Conservation (phyloP, 176 grass and related monocot species). For the Eremochloa ophiuroides region DNA sequence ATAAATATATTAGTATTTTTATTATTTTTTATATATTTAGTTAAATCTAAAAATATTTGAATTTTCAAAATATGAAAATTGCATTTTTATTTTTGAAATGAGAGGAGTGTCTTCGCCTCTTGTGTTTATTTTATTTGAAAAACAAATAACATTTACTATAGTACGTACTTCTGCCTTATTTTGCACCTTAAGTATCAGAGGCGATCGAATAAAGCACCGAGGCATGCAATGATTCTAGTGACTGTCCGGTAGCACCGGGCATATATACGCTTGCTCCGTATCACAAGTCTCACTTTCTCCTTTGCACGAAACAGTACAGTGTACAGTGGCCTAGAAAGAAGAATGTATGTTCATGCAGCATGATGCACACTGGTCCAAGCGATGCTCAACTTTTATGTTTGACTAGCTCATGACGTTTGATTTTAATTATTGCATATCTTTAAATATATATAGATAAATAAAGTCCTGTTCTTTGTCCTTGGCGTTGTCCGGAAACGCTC, state of each 20-base stretch:
- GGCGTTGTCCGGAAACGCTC: neutral
- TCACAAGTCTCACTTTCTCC: neutral
- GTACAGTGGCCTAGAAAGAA: neutral
- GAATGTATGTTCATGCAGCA: neutral
- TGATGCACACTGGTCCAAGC: neutral
- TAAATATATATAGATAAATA: neutral
- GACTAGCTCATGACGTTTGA: constrained; percentile 25
- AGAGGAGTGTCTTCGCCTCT: neutral
- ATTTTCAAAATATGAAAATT: neutral
- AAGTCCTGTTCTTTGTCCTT: constrained; percentile 36
- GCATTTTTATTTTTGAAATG: neutral
- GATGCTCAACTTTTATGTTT: neutral
- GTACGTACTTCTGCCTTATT: neutral
- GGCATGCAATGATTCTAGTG: neutral
- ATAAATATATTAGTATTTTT: no score
- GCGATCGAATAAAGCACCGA: neutral
- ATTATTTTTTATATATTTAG: no score
- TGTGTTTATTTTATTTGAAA: neutral
- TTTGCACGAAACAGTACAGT: constrained; percentile 5
- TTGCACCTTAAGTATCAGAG: neutral
- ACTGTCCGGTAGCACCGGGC: neutral
- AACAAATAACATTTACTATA: neutral
- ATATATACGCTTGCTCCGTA: neutral
- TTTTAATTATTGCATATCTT: neutral
- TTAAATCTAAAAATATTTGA: no score